phyloP scores from a whole-genome alignment of 106 monocot genomes.

The Alisma plantagoaquatica region DNA sequence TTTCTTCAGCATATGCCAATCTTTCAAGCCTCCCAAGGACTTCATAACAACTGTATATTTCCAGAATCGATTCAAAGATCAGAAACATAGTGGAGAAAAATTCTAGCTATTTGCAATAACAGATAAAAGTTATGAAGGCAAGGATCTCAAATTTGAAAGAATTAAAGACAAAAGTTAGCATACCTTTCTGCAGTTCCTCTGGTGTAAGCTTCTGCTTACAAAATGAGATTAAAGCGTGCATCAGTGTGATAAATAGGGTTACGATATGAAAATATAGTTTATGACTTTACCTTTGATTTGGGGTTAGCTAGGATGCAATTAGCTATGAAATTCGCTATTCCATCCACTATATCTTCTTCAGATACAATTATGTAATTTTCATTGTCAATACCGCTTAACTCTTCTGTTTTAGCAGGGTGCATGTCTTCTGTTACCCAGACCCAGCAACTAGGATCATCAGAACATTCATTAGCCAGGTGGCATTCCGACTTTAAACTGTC shows the following conservation, averaged over 20 bases:
- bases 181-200: constrained; percentile 64
- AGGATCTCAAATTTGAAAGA: neutral
- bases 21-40: constrained; percentile 50
- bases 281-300: constrained; percentile 55
- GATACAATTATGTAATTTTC: constrained; percentile 68
- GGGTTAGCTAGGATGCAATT: constrained; percentile 85
- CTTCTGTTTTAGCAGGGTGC: constrained; percentile 43
- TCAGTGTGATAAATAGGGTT: neutral
- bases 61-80: too few species aligned
- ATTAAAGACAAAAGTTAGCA: constrained; percentile 1
- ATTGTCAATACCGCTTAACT: constrained; percentile 69
- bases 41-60: constrained; percentile 42
- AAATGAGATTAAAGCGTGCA: neutral
- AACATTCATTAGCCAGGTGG: constrained; percentile 25
- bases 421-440: constrained; percentile 53
- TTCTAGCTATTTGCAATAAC: neutral
- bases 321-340: constrained; percentile 76
- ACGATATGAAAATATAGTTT: constrained; percentile 1
- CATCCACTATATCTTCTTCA: constrained; percentile 86
- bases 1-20: constrained; percentile 37
- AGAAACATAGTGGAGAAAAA: neutral
- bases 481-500: constrained; percentile 27
- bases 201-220: constrained; percentile 45
- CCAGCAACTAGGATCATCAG: constrained; percentile 57
- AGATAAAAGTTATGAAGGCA: neutral